Evolutionary conservation across 805 yeast species (phyloP), one percentile per base, ranked within the genome.

Genomic region (Starmerella roubikii): DNA sequence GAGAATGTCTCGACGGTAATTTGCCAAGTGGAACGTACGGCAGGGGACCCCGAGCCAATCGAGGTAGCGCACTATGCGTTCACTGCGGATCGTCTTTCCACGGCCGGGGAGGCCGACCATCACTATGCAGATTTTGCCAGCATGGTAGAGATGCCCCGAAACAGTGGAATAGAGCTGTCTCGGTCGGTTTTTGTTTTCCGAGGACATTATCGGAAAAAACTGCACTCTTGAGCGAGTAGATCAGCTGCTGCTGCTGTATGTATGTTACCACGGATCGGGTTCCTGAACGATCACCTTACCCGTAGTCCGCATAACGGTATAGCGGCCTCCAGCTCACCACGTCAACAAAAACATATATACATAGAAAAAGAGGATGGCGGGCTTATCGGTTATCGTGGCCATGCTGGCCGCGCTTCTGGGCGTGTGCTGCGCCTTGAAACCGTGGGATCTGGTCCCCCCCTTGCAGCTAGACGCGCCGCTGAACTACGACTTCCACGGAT

Each of bases 1-100:
- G 35, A 58, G 52, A 33, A 56, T 45, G 17, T 65, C 65, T 46
- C 95, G 70, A 52, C 96, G 71, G 55, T 86, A 88, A 57, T 91
- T 93, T 19, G 95, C 91, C 44, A 86, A 71, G 59, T 88, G 97
- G 62, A 83, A 88, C 22, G 84, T 74, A 51, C 84, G 86, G 1
- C 95, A 78, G 53, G 81, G 78, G 17, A 91, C 97, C 4, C 98
- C 98, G 32, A 91, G 65, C 98, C 98, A 91, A 52, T 96, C 71
- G 49, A 93, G 66, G 58, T 86, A 91, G 42, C 98, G 71, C 3
- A 95, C 84, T 47, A 91, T 67, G 12, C 94, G 78, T 29, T 88
- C 96, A 5, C 95, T 79, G 36, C 88, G 66, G 56, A 85, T 84
- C 1, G 98, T 91, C 57, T 91, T 91, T 2, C 97, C 96, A 34